These are phyloP conservation scores for Laguncularia racemosa DNA, from an alignment of 345 rosid species.

Conservation along the genomic window DNA sequence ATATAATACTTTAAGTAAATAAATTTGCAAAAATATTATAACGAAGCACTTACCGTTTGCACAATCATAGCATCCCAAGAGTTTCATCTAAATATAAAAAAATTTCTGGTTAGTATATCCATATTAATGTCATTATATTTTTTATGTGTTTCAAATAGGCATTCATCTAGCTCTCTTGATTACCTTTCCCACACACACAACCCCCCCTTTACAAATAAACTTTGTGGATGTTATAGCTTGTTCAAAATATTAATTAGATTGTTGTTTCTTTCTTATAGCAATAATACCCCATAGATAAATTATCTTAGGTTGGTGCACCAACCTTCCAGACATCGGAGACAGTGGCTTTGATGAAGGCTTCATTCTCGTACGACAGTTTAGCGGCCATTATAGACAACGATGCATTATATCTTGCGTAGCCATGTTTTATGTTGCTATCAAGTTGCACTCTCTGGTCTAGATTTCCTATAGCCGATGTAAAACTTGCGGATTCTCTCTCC, in stretches of 20 bases:
- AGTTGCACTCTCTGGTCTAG: conserved; percentile 39
- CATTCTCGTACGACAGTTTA: conserved; percentile 61
- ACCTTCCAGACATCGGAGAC: conserved; percentile 57
- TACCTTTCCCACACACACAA: too few species aligned
- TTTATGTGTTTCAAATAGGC: too few species aligned
- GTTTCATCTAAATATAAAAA: conserved; percentile 39
- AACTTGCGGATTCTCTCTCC: conserved; percentile 29
- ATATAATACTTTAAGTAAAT: too few species aligned
- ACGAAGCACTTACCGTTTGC: conserved; percentile 55
- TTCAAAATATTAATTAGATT: neutral
- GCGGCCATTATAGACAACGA: conserved; percentile 60
- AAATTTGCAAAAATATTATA: too few species aligned
- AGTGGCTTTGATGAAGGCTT: conserved; percentile 27
- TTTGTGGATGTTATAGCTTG: too few species aligned
- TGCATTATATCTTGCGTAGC: conserved; percentile 35
- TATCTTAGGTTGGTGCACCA: too few species aligned
- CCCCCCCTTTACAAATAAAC: too few species aligned
- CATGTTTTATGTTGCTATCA: conserved; percentile 29
- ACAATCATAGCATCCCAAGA: conserved; percentile 40
- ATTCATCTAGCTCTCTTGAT: too few species aligned
- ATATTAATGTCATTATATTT: too few species aligned
- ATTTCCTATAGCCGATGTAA: conserved; percentile 36
- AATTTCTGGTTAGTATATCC: neutral
- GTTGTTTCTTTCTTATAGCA: too few species aligned
- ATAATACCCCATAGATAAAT: too few species aligned